phyloP scores from a whole-genome alignment of 768 basidiomycete genomes.

The Phlebiopsis gigantea region DNA sequence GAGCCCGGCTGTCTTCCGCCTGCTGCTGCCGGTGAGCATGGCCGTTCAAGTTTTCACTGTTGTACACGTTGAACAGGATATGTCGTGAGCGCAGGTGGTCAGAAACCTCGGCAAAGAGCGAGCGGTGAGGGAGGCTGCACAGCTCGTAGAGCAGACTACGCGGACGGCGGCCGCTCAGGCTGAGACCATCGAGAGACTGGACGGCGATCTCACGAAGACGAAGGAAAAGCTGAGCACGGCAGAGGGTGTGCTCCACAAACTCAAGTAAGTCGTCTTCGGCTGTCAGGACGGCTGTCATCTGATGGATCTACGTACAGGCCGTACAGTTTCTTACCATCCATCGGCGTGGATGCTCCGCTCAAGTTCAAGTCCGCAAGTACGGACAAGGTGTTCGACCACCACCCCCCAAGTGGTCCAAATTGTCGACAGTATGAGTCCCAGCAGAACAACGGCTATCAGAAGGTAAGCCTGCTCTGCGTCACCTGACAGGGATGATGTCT shows the following conservation, averaged over 20 bases:
- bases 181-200: background rate
- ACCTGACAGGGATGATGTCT: no score
- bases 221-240: background rate
- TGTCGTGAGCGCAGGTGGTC: no score
- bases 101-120: background rate
- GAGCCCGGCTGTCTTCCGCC: background rate
- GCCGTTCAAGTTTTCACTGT: background rate
- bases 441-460: background rate
- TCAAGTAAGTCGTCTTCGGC: no score
- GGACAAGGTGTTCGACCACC: no score
- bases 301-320: no score
- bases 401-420: no score
- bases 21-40: background rate
- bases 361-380: no score
- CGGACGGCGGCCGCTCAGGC: background rate
- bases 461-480: background rate
- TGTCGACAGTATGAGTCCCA: no score
- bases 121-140: background rate
- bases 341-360: no score
- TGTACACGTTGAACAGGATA: background rate
- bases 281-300: no score
- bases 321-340: no score
- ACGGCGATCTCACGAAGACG: background rate
- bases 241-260: background rate
- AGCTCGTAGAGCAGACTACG: no score